Base-by-base conservation (phyloP, 768 basidiomycete genomes). In the Lactarius pseudohatsudake region DNA sequence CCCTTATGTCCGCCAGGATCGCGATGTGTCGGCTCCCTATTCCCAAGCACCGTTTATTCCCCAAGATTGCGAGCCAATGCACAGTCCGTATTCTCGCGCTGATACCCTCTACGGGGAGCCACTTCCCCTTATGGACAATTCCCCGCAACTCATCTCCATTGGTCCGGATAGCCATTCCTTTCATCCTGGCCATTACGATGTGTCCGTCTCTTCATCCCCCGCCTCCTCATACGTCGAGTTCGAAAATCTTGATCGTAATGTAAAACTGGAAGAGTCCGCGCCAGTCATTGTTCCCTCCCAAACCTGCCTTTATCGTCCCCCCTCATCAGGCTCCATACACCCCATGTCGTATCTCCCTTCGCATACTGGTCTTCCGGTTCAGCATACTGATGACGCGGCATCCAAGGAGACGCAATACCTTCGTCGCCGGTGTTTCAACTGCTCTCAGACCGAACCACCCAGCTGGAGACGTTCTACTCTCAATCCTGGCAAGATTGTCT, bases 341-440 rank as follows among this genome's bases (percentile, higher is more conserved):
- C 66, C 66, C 36, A 65, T 62, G 64, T 71, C 77, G 13, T 76
- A 81, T 72, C 75, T 83, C 61, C 76, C 80, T 3, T 75, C 76
- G 13, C 77, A 81, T 54, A 72, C 76, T 8, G 85, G 84, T 15
- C 81, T 92, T 41, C 85, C 86, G 63, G 88, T 94, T 8, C 91
- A 92, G 76, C 90, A 94, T 79, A 94, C 92, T 0, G 92, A 94
- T 78, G 92, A 94, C 74, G 92, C 92, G 16, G 90, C 91, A 1
- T 89, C 87, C 53, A 94, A 94, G 77, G 92, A 94, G 76, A 94
- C 92, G 0, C 92, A 94, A 78, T 93, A 92, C 75, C 87, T 94
- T 64, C 90, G 92, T 28, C 83, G 92, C 45, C 83, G 91, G 10
- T 94, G 92, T 79, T 91, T 89, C 82, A 94, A 94, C 78, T 94